Percentiles rank a stretch among this genome's conserved stretches.
Evolutionary conservation across 768 basidiomycete species (phyloP).

Genomic region (Crepidotus variabilis): DNA sequence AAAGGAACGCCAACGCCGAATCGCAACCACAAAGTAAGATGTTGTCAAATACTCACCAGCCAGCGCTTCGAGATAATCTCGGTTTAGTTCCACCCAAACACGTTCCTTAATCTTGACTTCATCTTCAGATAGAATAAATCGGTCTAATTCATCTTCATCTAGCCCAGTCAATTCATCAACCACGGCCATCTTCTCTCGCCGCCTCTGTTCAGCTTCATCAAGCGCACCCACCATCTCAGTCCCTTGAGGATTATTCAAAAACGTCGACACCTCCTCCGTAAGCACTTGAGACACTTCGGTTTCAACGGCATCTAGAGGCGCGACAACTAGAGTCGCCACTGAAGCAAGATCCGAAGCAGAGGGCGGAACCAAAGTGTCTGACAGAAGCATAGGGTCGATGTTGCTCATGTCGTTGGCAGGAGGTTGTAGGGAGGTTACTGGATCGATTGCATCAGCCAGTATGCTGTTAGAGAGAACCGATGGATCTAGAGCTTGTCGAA

Average conservation of each 20-base stretch:
- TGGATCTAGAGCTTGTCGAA: constrained; percentile 47
- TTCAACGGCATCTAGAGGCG: constrained; percentile 44
- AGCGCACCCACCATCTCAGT: constrained; percentile 57
- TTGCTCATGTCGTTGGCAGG: constrained; percentile 42
- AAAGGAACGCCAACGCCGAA: constrained; percentile 19
- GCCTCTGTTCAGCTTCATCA: constrained; percentile 62
- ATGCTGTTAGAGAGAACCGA: constrained; percentile 65
- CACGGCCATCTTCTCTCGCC: constrained; percentile 48
- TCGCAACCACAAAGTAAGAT: not conserved
- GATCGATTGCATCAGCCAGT: constrained; percentile 47
- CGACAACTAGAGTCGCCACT: constrained; percentile 14
- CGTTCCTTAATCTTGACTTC: constrained; percentile 86
- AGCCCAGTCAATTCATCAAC: constrained; percentile 68
- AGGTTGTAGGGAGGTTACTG: constrained; percentile 33
- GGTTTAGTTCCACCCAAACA: constrained; percentile 92
- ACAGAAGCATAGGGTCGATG: constrained; percentile 56
- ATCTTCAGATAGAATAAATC: constrained; percentile 70
- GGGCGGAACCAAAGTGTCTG: constrained; percentile 8
- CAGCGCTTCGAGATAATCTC: constrained; percentile 84
- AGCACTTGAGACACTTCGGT: constrained; percentile 59
- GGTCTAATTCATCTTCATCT: constrained; percentile 89
- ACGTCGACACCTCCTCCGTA: constrained; percentile 65
- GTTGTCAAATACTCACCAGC: constrained; percentile 55
- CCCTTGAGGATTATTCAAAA: constrained; percentile 60
- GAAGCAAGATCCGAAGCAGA: constrained; percentile 5